These are phyloP conservation scores for Nannizziopsis arthrosporioides DNA, from an alignment of 2,329 filamentous ascomycete genomes.

Conservation along the genomic window DNA sequence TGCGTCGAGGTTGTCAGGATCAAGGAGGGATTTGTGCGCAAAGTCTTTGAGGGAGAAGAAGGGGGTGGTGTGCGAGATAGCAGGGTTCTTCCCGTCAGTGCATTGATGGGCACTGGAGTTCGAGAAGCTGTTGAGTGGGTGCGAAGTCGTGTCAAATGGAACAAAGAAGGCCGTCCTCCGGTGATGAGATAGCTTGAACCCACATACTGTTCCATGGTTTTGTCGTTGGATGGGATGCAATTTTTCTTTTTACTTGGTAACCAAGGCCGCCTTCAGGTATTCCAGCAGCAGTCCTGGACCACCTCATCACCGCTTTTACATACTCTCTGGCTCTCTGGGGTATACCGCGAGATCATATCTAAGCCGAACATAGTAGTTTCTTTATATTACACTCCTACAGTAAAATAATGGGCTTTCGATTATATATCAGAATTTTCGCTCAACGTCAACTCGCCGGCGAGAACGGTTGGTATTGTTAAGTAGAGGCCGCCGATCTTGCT, in stretches of 20 bases:
- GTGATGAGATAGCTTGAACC: slow-evolving; percentile 60
- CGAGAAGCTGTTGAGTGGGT: slow-evolving; percentile 96
- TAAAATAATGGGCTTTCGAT: too few species aligned
- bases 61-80: slow-evolving; percentile 77
- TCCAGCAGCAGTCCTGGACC: too few species aligned
- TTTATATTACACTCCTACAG: too few species aligned
- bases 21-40: slow-evolving; percentile 90
- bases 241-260: too few species aligned
- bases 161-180: slow-evolving; percentile 82
- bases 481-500: background rate
- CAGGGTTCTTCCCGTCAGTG: slow-evolving; percentile 79
- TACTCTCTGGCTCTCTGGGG: too few species aligned
- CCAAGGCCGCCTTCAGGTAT: too few species aligned
- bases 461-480: background rate
- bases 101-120: slow-evolving; percentile 70
- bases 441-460: background rate
- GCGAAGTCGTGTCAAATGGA: slow-evolving; percentile 84
- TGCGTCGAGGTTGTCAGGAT: slow-evolving; percentile 95
- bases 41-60: slow-evolving; percentile 90
- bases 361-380: too few species aligned
- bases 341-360: too few species aligned
- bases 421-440: background rate
- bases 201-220: too few species aligned
- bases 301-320: too few species aligned
- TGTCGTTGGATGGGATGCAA: too few species aligned